phyloP scores from a whole-genome alignment of 225 moss, liverwort and hornwort species.

The Pleurozium schreberi region DNA sequence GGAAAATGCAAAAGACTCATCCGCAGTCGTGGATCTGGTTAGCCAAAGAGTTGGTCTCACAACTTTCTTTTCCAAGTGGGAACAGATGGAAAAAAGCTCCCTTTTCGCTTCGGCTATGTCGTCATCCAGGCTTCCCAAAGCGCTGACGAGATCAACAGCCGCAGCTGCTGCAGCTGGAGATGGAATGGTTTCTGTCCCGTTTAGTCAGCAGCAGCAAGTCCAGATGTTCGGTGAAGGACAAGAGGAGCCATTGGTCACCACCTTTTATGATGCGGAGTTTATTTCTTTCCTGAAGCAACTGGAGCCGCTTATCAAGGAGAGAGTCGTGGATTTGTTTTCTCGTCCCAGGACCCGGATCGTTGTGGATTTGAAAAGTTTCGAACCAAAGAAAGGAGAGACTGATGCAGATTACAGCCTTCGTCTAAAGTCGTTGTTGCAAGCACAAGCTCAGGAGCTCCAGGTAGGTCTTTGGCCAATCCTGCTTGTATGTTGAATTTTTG shows the following conservation, averaged over 20 bases:
- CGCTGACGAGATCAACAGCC: constrained; percentile 81
- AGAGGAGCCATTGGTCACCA: constrained; percentile 69
- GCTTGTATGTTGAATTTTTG: too few relatives aligned
- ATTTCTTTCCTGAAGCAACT: constrained; percentile 59
- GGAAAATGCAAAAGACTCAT: constrained; percentile 56
- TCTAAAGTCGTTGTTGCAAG: constrained; percentile 51
- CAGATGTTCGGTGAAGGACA: constrained; percentile 16
- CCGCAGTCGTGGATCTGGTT: constrained; percentile 61
- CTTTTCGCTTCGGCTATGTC: constrained; percentile 63
- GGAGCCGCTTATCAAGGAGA: constrained; percentile 75
- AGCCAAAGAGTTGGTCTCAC: constrained; percentile 80
- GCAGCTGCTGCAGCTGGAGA: constrained; percentile 87
- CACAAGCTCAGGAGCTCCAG: constrained; percentile 87
- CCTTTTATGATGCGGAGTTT: constrained; percentile 85
- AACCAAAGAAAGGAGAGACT: constrained; percentile 60
- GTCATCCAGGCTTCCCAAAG: constrained; percentile 81
- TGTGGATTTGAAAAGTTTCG: constrained; percentile 56
- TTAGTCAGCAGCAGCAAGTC: constrained; percentile 40
- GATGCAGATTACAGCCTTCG: constrained; percentile 57
- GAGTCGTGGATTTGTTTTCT: constrained; percentile 81
- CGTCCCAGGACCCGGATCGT: constrained; percentile 58
- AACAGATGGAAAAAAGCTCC: constrained; percentile 76
- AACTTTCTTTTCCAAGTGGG: constrained; percentile 81
- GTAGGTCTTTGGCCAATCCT: constrained; percentile 9
- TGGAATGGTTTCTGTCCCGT: constrained; percentile 59